These are phyloP conservation scores for Nicotiana sylvestris DNA, from an alignment of 257 asterid species.

Conservation along the genomic window DNA sequence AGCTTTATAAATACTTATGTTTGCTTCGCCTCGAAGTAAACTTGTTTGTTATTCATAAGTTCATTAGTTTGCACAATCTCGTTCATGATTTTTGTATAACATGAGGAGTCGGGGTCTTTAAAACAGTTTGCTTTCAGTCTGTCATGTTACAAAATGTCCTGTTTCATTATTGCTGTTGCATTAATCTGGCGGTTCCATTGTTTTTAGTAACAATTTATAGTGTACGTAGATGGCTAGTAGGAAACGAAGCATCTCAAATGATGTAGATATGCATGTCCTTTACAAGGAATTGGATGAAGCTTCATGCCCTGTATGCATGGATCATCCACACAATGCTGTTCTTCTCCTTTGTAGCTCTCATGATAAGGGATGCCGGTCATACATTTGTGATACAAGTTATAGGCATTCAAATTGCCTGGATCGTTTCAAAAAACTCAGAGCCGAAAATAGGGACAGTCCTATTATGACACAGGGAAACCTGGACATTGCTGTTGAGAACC, in stretches of 20 bases:
- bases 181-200: conserved; percentile 10
- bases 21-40: neutral
- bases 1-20: neutral
- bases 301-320: conserved; percentile 93
- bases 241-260: conserved; percentile 74
- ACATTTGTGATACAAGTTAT: conserved; percentile 90
- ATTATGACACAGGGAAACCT: conserved; percentile 17
- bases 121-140: neutral
- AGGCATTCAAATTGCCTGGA: conserved; percentile 91
- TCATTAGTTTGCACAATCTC: neutral
- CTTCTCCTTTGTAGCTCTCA: conserved; percentile 87
- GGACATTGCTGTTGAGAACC: conserved; percentile 13
- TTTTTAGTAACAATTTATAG: conserved; percentile 62
- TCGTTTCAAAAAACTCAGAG: conserved; percentile 67
- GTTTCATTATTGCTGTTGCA: neutral
- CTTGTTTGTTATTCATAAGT: neutral
- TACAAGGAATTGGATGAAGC: conserved; percentile 94
- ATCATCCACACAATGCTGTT: conserved; percentile 75
- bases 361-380: conserved; percentile 82
- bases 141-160: neutral
- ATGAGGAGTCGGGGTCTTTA: neutral
- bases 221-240: conserved; percentile 91
- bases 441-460: conserved; percentile 38
- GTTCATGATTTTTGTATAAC: neutral
- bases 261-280: conserved; percentile 57